Evolutionary conservation across 805 yeast genomes (phyloP), one percentile per base, ranked within the genome.

Genomic region (Naumovozyma baii): DNA sequence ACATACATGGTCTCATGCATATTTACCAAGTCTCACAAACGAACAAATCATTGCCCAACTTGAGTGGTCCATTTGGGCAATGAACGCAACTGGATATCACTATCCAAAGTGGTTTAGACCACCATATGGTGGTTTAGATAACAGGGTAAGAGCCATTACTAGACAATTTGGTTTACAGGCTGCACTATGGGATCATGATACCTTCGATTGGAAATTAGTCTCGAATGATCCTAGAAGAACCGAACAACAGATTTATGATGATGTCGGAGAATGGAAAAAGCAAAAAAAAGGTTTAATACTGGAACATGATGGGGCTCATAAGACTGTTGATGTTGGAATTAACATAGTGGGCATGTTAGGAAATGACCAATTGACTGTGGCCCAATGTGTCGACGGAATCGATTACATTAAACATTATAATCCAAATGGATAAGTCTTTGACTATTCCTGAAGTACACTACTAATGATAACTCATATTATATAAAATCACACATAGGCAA

Each of bases 61-160:
- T 30, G 80, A 88, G 60, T 90, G 98, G 98, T 79, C 94, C 1
- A 77, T 86, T 25, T 90, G 96, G 96, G 96, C 96, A 4, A 84
- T 88, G 87, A 88, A 90, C 64, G 96, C 96, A 1, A 87, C 96
- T 0, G 83, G 85, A 0, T 69, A 78, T 19, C 88, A 87, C 52
- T 57, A 83, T 8, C 98, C 98, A 5, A 81, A 80, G 53, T 90
- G 90, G 83, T 90, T 83, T 59, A 73, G 98, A 49, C 98, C 98
- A 0, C 98, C 98, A 1, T 90, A 85, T 56, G 98, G 97, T 1
- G 96, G 95, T 0, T 70, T 85, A 26, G 98, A 90, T 63, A 80
- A 87, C 57, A 67, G 97, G 39, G 82, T 90, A 1, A 67, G 97
- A 41, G 64, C 78, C 2, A 83, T 90, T 39, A 73, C 85, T 13